Evolutionary conservation across 805 yeast species (phyloP), one percentile per base, ranked within the genome.

Genomic region (Starmerella sp.): DNA sequence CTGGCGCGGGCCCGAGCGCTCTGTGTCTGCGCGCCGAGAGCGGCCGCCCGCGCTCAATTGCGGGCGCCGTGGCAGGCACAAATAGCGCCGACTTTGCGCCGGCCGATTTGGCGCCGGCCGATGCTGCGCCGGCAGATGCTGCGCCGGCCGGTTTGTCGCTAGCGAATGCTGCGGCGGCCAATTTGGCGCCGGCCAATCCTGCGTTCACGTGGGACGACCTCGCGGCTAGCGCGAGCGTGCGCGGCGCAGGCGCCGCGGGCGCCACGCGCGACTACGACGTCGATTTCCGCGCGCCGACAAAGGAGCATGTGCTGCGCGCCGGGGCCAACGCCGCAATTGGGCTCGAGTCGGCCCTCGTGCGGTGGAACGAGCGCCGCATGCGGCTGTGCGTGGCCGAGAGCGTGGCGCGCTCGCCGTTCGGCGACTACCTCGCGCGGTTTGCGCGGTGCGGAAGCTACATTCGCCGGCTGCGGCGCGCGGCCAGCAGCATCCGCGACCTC

Each of bases 401-500:
- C 10, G 30, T 28, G 1, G 13, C 22, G 32, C 36, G 14, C 5
- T 35, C 53, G 5, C 13, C 47, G 13, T 39, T 56, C 11, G 50
- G 48, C 2, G 31, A 29, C 10, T 43, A 48, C 28, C 45, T 58
- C 3, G 32, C 29, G 7, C 30, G 30, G 5, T 54, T 55, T 34
- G 49, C 56, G 6, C 11, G 14, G 5, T 37, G 43, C 11, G 62
- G 60, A 13, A 53, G 51, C 42, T 51, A 45, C n/a, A 4, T 53
- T 1, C 46, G 56, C 7, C 57, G 64, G 4, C 41, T 61, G 14
- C 10, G 14, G 7, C 36, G 31, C 4, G 59, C 59, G 0, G 54
- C 46, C 1, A 30, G n/a, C 4, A 55, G 47, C 17, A 54, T 60
- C 2, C 47, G 52, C 4, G 36, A 28, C 9, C 38, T 32, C 7